These are phyloP conservation scores for Diophrys appendiculata DNA, from an alignment of 73 alveolate genomes.

Conservation along the genomic window DNA sequence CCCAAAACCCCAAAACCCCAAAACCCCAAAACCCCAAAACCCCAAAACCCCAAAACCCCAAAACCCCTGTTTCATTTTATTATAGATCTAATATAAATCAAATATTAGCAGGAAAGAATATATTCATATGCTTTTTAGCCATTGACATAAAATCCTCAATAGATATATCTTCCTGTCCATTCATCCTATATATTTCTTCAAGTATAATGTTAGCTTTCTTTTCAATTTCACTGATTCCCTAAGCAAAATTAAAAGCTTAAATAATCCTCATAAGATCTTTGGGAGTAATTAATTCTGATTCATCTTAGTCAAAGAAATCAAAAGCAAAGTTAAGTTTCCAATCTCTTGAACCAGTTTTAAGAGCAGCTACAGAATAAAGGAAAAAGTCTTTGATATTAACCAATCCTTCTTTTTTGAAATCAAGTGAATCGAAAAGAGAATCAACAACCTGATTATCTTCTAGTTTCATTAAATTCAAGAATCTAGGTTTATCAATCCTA, in stretches of 20 bases:
- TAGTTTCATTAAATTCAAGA: constrained; percentile 32
- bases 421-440: constrained; percentile 24
- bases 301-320: constrained; percentile 48
- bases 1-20: too few species aligned
- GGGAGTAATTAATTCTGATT: constrained; percentile 34
- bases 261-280: constrained; percentile 48
- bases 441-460: constrained; percentile 26
- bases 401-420: constrained; percentile 12
- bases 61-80: too few species aligned
- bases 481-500: too few species aligned
- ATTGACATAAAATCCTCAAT: constrained; percentile 32
- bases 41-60: too few species aligned
- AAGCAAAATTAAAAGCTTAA: constrained; percentile 33
- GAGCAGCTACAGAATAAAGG: constrained; percentile 2
- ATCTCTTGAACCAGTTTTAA: constrained; percentile 17
- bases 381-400: constrained; percentile 40
- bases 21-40: too few species aligned
- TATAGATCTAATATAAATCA: too few species aligned
- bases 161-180: constrained; percentile 29
- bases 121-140: constrained; percentile 16
- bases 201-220: constrained; percentile 23
- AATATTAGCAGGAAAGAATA: constrained; percentile 36
- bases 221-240: constrained; percentile 16
- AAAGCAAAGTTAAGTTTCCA: constrained; percentile 50
- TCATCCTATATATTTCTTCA: constrained; percentile 18